These are phyloP conservation scores for Medicago truncatula DNA, from an alignment of 306 rosid genomes.

Conservation along the genomic window MtrunA17r5.0-ANR NC_053045.1:57138001-57138500, in stretches of 20 bases:
- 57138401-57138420: conserved; percentile 19
- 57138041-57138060: conserved; percentile 18
- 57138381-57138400: neutral
- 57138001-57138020: conserved; percentile 26
- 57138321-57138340: neutral
- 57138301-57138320: conserved; percentile 7
- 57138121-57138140: conserved; percentile 10
- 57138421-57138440: neutral
- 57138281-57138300: conserved; percentile 20
- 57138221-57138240: conserved; percentile 9
- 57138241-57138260: neutral
- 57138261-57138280: neutral
- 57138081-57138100: conserved; percentile 7
- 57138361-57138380: conserved; percentile 20
- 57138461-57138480: conserved; percentile 5
- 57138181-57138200: conserved; percentile 9
- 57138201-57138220: conserved; percentile 4
- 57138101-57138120: no score
- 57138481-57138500: conserved; percentile 40
- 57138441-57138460: neutral
- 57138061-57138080: neutral
- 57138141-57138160: neutral
- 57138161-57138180: conserved; percentile 5
- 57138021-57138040: conserved; percentile 2
- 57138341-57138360: conserved; percentile 1